Evolutionary conservation across 805 yeast genomes (phyloP), one percentile per base, ranked within the genome.

Genomic region (Ogataea glucozyma): DNA sequence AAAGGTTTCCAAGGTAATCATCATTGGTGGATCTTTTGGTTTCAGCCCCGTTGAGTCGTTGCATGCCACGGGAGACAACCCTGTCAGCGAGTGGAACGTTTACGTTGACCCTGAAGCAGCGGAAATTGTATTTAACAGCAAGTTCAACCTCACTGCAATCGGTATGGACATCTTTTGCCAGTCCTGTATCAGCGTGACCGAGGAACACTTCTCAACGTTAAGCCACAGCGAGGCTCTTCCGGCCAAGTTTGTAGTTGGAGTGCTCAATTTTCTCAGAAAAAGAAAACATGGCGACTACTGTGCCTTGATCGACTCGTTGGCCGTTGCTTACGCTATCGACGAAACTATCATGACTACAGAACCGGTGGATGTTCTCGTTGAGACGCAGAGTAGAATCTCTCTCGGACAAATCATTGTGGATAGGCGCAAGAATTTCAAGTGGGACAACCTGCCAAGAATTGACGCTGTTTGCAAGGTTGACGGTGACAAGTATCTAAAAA

Each of bases 101-200:
- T 56, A 53, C 29, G 59, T 57, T 12, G 61, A 57, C 31, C 60
- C 61, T 7, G 59, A 57, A 35, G 59, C 61, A 3, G 61, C 60
- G 1, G 50, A 57, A 12, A 32, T 54, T 9, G 59, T 57, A 9
- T 56, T 54, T 34, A 46, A 51, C 17, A 27, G 41, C 22, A 46
- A 49, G 4, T 57, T 54, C 51, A 51, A 56, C 21, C 40, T 56
- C 31, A 49, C 53, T 3, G 61, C 60, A 14, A 54, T 57, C 27
- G 59, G 61, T 8, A 52, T 57, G 60, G 61, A 57, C 43, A 57
- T 57, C 2, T 56, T 57, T 45, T 53, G 58, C 39, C 62, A 57
- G 39, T 56, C 60, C 3, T 53, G 53, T 19, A 56, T 57, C n/a
- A 47, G 52, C 17, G 49, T 57, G 54, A 49, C 41, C 9, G 43